phyloP scores from a whole-genome alignment of 2,329 filamentous ascomycete genomes.

The Hortaea werneckii region DNA sequence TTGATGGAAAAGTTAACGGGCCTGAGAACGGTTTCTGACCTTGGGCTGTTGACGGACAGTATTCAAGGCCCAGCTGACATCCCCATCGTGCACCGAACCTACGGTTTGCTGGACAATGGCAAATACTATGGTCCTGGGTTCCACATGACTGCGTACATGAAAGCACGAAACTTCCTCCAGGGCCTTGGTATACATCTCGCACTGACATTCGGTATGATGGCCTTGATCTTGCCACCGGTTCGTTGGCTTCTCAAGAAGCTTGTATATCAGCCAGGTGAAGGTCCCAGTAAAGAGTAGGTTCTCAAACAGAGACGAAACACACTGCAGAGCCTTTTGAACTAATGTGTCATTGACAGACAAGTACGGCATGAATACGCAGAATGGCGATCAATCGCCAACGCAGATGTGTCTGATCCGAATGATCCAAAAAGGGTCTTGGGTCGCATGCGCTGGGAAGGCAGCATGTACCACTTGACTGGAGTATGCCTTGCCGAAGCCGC shows the following conservation, averaged over 20 bases:
- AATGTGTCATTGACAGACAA: constrained; percentile 33
- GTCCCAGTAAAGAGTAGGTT: constrained; percentile 35
- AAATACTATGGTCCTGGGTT: constrained; percentile 50
- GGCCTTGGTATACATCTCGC: constrained; percentile 41
- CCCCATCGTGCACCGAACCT: constrained; percentile 50
- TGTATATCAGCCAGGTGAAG: constrained; percentile 42
- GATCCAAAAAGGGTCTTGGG: constrained; percentile 45
- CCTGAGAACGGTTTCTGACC: constrained; percentile 42
- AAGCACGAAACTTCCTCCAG: constrained; percentile 38
- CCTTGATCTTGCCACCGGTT: constrained; percentile 42
- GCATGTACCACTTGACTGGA: constrained; percentile 59
- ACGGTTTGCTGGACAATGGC: constrained; percentile 42
- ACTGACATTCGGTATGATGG: constrained; percentile 35
- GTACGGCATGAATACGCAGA: constrained; percentile 51
- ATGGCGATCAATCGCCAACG: constrained; percentile 54
- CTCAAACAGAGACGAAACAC: not conserved
- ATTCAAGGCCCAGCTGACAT: constrained; percentile 43
- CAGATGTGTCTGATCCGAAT: constrained; percentile 40
- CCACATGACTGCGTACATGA: constrained; percentile 47
- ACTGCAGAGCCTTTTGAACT: not conserved
- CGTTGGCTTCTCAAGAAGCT: constrained; percentile 41
- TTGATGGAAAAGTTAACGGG: constrained; percentile 38
- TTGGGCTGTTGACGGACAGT: constrained; percentile 49
- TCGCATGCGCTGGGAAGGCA: constrained; percentile 47
- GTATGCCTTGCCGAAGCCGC: constrained; percentile 55